phyloP scores from a whole-genome alignment of 345 rosid species.

The Lepidium africanum region DNA sequence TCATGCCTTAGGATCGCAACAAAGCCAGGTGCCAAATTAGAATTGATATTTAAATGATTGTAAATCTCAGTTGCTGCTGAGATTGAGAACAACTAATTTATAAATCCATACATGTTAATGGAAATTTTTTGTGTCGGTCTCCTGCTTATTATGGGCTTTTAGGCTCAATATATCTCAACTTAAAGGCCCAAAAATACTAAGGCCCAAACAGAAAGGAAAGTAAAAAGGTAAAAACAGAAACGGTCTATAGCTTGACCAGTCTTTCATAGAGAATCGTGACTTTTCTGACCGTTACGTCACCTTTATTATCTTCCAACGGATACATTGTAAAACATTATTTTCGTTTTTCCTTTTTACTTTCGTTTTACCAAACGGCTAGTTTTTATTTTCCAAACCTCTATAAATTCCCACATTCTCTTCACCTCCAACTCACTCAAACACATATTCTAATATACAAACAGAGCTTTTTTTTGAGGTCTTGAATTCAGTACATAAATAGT shows the following conservation, averaged over 20 bases:
- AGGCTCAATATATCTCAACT: too few species aligned
- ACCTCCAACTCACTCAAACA: not conserved
- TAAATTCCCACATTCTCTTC: not conserved
- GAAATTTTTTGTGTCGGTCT: too few species aligned
- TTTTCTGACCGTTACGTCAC: conserved; percentile 14
- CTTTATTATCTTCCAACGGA: conserved; percentile 13
- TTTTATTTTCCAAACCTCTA: conserved; percentile 2
- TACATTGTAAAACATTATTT: not conserved
- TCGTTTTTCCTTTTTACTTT: not conserved
- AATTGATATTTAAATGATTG: too few species aligned
- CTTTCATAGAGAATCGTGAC: conserved; percentile 7
- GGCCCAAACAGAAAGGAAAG: not conserved
- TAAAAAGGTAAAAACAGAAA: not conserved
- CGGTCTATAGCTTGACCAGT: conserved; percentile 15
- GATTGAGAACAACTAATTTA: too few species aligned
- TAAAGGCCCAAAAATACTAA: not conserved
- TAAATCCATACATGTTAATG: too few species aligned
- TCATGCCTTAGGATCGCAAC: not conserved
- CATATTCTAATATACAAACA: not conserved
- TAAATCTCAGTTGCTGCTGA: too few species aligned
- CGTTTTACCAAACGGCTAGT: conserved; percentile 10
- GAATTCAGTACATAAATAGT: not conserved
- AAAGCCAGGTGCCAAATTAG: not conserved
- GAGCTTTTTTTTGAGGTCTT: not conserved
- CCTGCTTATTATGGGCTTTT: conserved; percentile 11